Conservation (phyloP, 768 basidiomycete genomes). For the Suillus bovinus region DNA sequence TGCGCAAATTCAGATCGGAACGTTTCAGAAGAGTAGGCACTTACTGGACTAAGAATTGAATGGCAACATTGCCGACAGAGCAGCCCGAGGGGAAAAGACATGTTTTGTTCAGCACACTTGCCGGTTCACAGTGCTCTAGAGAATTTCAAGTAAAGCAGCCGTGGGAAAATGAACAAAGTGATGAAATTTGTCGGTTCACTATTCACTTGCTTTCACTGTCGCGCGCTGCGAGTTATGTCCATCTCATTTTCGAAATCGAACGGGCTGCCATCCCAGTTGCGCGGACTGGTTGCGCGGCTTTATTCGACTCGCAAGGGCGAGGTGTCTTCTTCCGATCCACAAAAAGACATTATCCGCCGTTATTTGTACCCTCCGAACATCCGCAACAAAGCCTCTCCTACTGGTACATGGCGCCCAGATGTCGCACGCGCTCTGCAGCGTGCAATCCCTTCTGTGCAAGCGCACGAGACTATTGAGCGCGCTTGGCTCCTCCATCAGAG, state of each 20-base stretch:
- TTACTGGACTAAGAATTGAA: constrained; percentile 20
- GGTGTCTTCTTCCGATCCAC: constrained; percentile 46
- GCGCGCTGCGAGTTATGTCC: background rate
- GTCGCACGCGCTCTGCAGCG: constrained; percentile 73
- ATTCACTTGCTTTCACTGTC: background rate
- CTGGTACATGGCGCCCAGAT: constrained; percentile 83
- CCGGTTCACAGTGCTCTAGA: background rate
- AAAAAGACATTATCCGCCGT: constrained; percentile 73
- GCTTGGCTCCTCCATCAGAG: constrained; percentile 86
- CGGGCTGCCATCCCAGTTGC: constrained; percentile 31
- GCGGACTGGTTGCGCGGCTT: constrained; percentile 36
- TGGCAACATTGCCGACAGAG: constrained; percentile 28
- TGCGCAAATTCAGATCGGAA: constrained; percentile 3
- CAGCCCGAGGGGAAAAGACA: constrained; percentile 23
- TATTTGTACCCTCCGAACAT: constrained; percentile 79
- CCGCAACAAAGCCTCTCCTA: constrained; percentile 69
- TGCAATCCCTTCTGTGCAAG: constrained; percentile 87
- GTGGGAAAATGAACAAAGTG: constrained; percentile 22
- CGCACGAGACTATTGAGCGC: constrained; percentile 89
- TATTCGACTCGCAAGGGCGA: constrained; percentile 37
- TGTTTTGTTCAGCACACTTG: constrained; percentile 13
- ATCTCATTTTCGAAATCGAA: constrained; percentile 45
- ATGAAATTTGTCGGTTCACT: background rate
- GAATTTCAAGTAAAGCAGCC: constrained; percentile 15
- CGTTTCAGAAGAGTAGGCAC: constrained; percentile 13